Evolutionary conservation across 805 yeast species (phyloP), one percentile per base, ranked within the genome.

Genomic region (Hanseniaspora nectarophila): DNA sequence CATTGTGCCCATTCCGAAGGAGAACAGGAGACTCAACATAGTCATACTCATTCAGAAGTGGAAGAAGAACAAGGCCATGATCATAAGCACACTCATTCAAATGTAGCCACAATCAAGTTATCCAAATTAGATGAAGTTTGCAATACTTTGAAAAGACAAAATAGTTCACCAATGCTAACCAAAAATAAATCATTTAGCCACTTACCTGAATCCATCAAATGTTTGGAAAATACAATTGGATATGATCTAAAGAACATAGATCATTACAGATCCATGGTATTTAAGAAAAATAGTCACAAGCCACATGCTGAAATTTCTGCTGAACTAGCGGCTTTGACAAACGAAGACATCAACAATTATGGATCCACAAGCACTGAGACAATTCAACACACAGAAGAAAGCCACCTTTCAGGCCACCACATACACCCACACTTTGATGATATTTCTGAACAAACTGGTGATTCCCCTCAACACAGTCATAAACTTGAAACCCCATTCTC

Each of bases 401-500:
- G 16, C 43, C 29, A 33, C 12, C 4, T 2, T 16, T 29, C 20
- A 9, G 24, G 21, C 12, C 51, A n/a, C 21, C 38, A 28, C 18
- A 18, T 31, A 16, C 55, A 56, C 39, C 47, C 59, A 12, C 55
- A 56, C n/a, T 51, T 61, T 23, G 43, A 59, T 28, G 55, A 55
- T 21, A 60, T 61, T 56, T 54, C 61, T 15, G 37, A 39, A 15
- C 58, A 62, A 35, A 39, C 59, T 64, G 24, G 59, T 56, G 71
- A 69, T 52, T 56, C 54, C 6, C 64, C 66, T 35, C 76, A 76
- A 58, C 95, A 85, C 59, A 94, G 84, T 61, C 95, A 87, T 63
- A 85, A 83, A 60, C 73, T 85, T 20, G 80, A 78, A 53, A 79
- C 95, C 0, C 89, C 92, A 1, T 68, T 82, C 16, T 81, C 94